These are phyloP conservation scores for Wickerhamomyces rabaulensis DNA, from an alignment of 805 yeast genomes.

Conservation along the genomic window DNA sequence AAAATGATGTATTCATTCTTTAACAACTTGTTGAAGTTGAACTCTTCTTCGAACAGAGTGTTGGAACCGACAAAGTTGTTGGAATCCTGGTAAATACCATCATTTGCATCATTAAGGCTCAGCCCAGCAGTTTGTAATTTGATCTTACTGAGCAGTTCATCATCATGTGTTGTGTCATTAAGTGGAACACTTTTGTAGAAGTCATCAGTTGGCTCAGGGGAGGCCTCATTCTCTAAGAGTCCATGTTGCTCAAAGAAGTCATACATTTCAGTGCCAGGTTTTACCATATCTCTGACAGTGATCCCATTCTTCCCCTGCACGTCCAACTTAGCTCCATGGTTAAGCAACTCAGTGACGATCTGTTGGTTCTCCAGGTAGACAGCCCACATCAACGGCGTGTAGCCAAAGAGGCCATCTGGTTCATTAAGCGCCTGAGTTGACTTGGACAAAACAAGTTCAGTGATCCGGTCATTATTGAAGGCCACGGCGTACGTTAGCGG, in stretches of 20 bases:
- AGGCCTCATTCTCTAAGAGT: constrained; percentile 21
- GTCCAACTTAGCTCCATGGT: constrained; percentile 54
- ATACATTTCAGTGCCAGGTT: constrained; percentile 50
- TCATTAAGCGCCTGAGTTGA: constrained; percentile 44
- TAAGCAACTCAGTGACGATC: constrained; percentile 51
- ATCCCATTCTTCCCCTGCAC: constrained; percentile 37
- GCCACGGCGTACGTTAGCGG: constrained; percentile 52
- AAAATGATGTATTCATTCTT: constrained; percentile 60
- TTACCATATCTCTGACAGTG: constrained; percentile 52
- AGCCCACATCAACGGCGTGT: constrained; percentile 86
- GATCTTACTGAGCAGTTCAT: constrained; percentile 27
- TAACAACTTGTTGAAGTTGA: constrained; percentile 50
- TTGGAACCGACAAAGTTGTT: constrained; percentile 9
- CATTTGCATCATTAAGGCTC: constrained; percentile 20
- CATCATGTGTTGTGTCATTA: constrained; percentile 23
- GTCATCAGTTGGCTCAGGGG: constrained; percentile 1
- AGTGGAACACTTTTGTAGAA: constrained; percentile 14
- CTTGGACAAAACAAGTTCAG: constrained; percentile 39
- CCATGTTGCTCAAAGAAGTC: constrained; percentile 55
- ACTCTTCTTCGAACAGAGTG: constrained; percentile 31
- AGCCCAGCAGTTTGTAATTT: constrained; percentile 37
- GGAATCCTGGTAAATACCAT: constrained; percentile 20
- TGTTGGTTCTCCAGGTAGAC: constrained; percentile 53
- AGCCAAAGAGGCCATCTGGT: constrained; percentile 44
- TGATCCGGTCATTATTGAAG: constrained; percentile 42